phyloP scores from a whole-genome alignment of 495 filamentous ascomycete genomes.

The Hypoxylon subgilvum region DNA sequence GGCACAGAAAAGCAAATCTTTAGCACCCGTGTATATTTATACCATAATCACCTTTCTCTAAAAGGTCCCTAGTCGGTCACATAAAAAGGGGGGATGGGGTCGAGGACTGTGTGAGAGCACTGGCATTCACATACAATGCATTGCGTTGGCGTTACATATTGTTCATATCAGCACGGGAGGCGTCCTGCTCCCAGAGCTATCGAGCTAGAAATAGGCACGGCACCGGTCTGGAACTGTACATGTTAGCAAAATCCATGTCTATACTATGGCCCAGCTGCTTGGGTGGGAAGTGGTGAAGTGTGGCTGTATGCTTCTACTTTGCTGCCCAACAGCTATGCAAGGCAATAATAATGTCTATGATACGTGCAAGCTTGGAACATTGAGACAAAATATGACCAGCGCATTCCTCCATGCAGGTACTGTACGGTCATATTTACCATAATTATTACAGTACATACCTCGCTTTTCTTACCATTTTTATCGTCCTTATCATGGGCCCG shows the following conservation, averaged over 20 bases:
- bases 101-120: slow-evolving; percentile 21
- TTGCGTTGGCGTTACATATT: slow-evolving; percentile 34
- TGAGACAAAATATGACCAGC: not conserved
- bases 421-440: too few relatives aligned
- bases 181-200: slow-evolving; percentile 11
- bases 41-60: slow-evolving; percentile 8
- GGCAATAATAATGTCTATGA: too few relatives aligned
- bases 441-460: too few relatives aligned
- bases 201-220: slow-evolving; percentile 1
- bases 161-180: slow-evolving; percentile 16
- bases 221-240: slow-evolving; percentile 19
- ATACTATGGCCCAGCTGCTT: slow-evolving; percentile 19
- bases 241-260: slow-evolving; percentile 18
- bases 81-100: slow-evolving; percentile 8
- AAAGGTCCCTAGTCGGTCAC: not conserved
- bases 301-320: too few relatives aligned
- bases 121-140: slow-evolving; percentile 34
- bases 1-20: slow-evolving; percentile 14
- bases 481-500: slow-evolving; percentile 9
- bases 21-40: slow-evolving; percentile 22
- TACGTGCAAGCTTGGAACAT: not conserved
- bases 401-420: slow-evolving; percentile 2
- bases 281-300: slow-evolving; percentile 13
- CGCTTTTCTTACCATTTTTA: slow-evolving; percentile 7
- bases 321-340: too few relatives aligned